Base-by-base conservation (phyloP, 805 yeast genomes). In the Geotrichum ghanense region DNA sequence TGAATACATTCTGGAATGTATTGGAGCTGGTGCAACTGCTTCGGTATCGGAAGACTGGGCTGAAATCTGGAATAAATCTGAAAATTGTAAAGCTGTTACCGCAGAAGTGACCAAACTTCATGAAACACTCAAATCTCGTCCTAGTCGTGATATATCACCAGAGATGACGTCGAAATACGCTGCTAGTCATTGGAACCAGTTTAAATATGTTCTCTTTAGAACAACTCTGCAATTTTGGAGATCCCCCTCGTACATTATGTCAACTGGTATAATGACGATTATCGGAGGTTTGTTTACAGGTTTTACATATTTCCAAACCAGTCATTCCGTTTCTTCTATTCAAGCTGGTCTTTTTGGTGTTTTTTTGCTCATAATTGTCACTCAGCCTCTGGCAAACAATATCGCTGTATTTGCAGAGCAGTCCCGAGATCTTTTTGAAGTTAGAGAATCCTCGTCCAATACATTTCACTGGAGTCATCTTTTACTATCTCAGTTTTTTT, bases 21-120 rank as follows among this genome's bases (percentile, higher is more conserved):
- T 83, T 61, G 90, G 90, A 50, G 89, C 90, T 26, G 89, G 86
- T 59, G 87, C 90, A 2, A 81, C 85, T 24, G 81, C 86, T 2
- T 57, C 66, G 45, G 75, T 73, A 16, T 57, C 63, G 24, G 72
- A 71, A 44, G 80, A 83, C 61, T 83, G 84, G 79, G 68, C 69
- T 60, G 75, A 78, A 10, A 67, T 74, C 10, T 83, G 92, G 92
- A 52, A 51, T 5, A 63, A 61, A 12, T 76, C 72, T 46, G 73
- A 63, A 25, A 77, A 76, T 53, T 60, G 55, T 43, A 47, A 44
- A 23, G 54, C 47, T 2, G 61, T 64, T 3, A 62, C 69, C 5
- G 49, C 40, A 2, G 72, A 68, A 49, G 54, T 67, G 51, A 62
- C 54, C 46, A 54, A 60, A 48, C 61, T 59, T 54, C 63, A 61